Percentiles rank a stretch among this genome's conserved stretches.
Conservation (phyloP, 2,329 filamentous ascomycete species). For the Aspergillus novofumigatus region DNA sequence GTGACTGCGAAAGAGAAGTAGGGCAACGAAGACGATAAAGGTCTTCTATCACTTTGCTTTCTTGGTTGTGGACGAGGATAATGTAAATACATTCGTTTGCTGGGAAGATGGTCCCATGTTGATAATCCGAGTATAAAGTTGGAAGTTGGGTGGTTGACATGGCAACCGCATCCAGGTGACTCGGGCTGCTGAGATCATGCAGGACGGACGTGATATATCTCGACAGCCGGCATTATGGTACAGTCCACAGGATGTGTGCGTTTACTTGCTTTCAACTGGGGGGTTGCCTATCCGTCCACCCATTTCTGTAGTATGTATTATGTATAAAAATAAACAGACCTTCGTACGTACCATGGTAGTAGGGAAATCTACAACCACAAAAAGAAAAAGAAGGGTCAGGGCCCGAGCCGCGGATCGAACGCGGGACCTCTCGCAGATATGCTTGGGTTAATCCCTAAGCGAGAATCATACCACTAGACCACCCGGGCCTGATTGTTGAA, state of each 20-base stretch:
- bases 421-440: constrained; percentile 6
- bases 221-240: no score
- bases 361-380: not conserved
- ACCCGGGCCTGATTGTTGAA: constrained; percentile 3
- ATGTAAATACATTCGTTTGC: not conserved
- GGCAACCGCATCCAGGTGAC: constrained; percentile 1
- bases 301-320: not conserved
- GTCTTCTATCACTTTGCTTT: not conserved
- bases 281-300: no score
- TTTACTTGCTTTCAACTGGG: no score
- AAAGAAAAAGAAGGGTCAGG: not conserved
- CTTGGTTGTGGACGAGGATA: not conserved
- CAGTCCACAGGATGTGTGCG: not conserved
- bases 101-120: not conserved
- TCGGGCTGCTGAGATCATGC: not conserved
- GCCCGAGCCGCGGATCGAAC: constrained; percentile 4
- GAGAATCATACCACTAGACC: constrained; percentile 10
- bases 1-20: not conserved
- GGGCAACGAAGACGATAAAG: not conserved
- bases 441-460: constrained; percentile 7
- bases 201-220: no score
- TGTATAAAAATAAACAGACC: not conserved
- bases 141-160: constrained; percentile 1
- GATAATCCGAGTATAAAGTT: not conserved
- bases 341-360: not conserved